phyloP scores from a whole-genome alignment of 1,139 yeast species.

The Suhomyces atakaporum region DNA sequence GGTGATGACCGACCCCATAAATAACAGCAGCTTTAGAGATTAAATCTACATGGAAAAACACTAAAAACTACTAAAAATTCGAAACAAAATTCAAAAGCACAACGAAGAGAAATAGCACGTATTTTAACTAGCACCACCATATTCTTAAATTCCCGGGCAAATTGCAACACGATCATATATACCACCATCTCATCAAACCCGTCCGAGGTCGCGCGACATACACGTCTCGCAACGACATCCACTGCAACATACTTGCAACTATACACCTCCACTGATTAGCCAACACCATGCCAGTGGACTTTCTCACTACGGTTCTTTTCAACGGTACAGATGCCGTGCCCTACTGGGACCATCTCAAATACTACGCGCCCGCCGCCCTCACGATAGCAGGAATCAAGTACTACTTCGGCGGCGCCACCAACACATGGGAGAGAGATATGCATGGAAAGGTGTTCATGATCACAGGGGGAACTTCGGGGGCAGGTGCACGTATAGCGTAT shows the following conservation, averaged over 20 bases:
- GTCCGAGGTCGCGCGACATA: not conserved
- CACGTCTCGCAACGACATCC: no score
- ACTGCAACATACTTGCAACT: no score
- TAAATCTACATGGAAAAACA: no score
- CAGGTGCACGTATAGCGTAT: slow-evolving; percentile 74
- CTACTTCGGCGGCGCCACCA: slow-evolving; percentile 74
- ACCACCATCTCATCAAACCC: no score
- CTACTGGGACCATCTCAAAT: slow-evolving; percentile 60
- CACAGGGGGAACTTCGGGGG: slow-evolving; percentile 87
- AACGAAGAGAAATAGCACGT: no score
- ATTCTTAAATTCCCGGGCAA: no score
- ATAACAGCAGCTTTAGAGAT: no score
- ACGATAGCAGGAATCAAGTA: slow-evolving; percentile 51
- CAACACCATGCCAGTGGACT: slow-evolving; percentile 70
- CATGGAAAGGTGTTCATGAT: slow-evolving; percentile 84
- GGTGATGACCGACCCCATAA: no score
- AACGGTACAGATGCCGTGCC: slow-evolving; percentile 81
- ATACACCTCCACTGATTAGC: not conserved
- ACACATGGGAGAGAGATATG: slow-evolving; percentile 89
- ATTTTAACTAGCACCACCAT: no score
- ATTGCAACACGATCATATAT: no score
- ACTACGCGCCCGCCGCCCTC: slow-evolving; percentile 48
- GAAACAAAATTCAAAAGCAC: no score
- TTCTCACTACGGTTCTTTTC: slow-evolving; percentile 60
- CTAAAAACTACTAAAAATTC: no score